Conservation (phyloP, 371 early-diverging fungal species). For the Rhizopus arrhizus region DNA sequence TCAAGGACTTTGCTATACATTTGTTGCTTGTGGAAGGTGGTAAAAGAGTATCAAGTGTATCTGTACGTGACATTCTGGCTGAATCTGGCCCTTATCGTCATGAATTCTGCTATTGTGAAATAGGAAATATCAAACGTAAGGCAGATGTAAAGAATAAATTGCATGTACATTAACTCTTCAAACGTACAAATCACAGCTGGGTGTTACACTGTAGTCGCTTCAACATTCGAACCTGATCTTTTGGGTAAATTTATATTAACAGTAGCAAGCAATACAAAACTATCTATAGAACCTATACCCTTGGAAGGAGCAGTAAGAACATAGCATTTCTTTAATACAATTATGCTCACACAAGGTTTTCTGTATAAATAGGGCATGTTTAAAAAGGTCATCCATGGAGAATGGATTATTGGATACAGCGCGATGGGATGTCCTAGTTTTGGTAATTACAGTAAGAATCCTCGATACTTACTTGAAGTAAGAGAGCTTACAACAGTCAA, state of each 20-base stretch:
- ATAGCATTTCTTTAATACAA: conserved; percentile 10
- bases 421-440: conserved; percentile 72
- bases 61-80: conserved; percentile 66
- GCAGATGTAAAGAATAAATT: not conserved
- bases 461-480: conserved; percentile 67
- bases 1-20: conserved; percentile 69
- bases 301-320: conserved; percentile 78
- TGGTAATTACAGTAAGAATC: conserved; percentile 66
- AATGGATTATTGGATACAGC: conserved; percentile 67
- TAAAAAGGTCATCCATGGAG: conserved; percentile 64
- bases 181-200: conserved; percentile 51
- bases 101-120: conserved; percentile 72
- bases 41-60: conserved; percentile 71
- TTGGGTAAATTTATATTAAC: conserved; percentile 71
- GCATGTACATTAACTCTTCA: too few relatives aligned
- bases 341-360: not conserved
- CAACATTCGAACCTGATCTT: conserved; percentile 77
- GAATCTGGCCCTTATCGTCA: conserved; percentile 75
- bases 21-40: conserved; percentile 70
- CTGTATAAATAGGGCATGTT: conserved; percentile 63
- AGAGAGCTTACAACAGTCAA: conserved; percentile 63
- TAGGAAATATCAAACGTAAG: conserved; percentile 57
- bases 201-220: conserved; percentile 75
- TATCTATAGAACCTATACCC: conserved; percentile 63
- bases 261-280: conserved; percentile 51